Evolutionary conservation across 805 yeast species (phyloP).

Genomic region (Wickerhamomyces kurtzmanii): DNA sequence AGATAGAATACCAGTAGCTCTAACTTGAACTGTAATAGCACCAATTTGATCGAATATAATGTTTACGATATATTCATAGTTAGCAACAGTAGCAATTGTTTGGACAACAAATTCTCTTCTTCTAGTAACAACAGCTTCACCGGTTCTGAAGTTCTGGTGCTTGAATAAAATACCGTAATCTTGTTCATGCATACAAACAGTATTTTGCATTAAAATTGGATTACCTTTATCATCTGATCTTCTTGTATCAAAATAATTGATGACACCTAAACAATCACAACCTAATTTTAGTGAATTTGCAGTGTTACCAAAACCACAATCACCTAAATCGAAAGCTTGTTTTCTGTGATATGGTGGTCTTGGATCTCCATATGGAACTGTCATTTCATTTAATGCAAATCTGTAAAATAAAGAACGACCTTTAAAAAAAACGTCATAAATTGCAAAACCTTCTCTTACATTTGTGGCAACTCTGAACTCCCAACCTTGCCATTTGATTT

Average conservation of each 20-base stretch:
- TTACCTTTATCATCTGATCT: slow-evolving; percentile 50
- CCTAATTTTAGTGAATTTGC: slow-evolving; percentile 65
- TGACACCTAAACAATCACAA: slow-evolving; percentile 76
- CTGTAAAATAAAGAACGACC: slow-evolving; percentile 72
- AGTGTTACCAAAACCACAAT: slow-evolving; percentile 70
- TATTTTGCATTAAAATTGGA: slow-evolving; percentile 53
- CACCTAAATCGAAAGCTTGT: slow-evolving; percentile 83
- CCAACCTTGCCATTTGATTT: slow-evolving; percentile 79
- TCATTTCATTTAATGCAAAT: slow-evolving; percentile 71
- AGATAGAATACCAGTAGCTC: slow-evolving; percentile 82
- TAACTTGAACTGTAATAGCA: slow-evolving; percentile 64
- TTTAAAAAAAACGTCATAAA: slow-evolving; percentile 64
- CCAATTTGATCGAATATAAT: slow-evolving; percentile 71
- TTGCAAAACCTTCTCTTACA: slow-evolving; percentile 71
- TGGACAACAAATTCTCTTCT: slow-evolving; percentile 73
- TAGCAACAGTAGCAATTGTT: slow-evolving; percentile 77
- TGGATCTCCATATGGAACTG: slow-evolving; percentile 84
- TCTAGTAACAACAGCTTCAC: slow-evolving; percentile 55
- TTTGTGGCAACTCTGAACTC: slow-evolving; percentile 62
- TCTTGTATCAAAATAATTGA: slow-evolving; percentile 60
- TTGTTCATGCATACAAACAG: slow-evolving; percentile 75
- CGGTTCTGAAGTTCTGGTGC: slow-evolving; percentile 73
- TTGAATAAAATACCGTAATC: slow-evolving; percentile 70
- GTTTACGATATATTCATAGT: slow-evolving; percentile 72
- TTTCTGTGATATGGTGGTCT: slow-evolving; percentile 78